These are phyloP conservation scores for Silene latifolia DNA, from an alignment of 148 eudicot species.

Conservation along the genomic window DNA sequence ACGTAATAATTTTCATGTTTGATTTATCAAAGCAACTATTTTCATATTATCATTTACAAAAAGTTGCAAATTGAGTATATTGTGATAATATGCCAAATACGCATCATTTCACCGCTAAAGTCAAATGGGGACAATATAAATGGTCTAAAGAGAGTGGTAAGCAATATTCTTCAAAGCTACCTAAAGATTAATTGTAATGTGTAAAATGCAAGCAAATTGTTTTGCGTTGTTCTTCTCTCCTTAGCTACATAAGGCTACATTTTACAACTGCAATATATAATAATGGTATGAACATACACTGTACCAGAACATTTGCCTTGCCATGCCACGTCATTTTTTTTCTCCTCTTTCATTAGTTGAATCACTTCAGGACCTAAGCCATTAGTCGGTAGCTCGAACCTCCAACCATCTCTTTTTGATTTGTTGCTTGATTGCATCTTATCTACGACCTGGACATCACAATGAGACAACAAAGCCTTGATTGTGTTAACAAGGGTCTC, in stretches of 20 bases:
- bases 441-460: constrained; percentile 66
- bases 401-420: constrained; percentile 80
- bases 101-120: not conserved
- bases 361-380: constrained; percentile 63
- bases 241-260: not conserved
- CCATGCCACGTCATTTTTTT: constrained; percentile 75
- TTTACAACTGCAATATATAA: constrained; percentile 1
- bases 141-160: not conserved
- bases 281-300: constrained; percentile 58
- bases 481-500: not conserved
- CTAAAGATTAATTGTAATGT: not conserved
- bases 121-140: not conserved
- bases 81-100: not conserved
- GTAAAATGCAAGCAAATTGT: not conserved
- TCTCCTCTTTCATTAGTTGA: constrained; percentile 65
- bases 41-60: not conserved
- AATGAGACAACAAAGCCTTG: constrained; percentile 14
- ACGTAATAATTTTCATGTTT: not conserved
- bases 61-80: not conserved
- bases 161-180: not conserved
- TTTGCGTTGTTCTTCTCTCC: constrained; percentile 1
- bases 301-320: constrained; percentile 99
- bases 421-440: constrained; percentile 75
- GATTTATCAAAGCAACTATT: not conserved
- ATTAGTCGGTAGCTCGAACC: constrained; percentile 58